Percentiles rank a stretch among this genome's conserved stretches.
These are phyloP conservation scores for Kazachstania taianensis DNA, from an alignment of 805 yeast genomes.

Conservation along the genomic window DNA sequence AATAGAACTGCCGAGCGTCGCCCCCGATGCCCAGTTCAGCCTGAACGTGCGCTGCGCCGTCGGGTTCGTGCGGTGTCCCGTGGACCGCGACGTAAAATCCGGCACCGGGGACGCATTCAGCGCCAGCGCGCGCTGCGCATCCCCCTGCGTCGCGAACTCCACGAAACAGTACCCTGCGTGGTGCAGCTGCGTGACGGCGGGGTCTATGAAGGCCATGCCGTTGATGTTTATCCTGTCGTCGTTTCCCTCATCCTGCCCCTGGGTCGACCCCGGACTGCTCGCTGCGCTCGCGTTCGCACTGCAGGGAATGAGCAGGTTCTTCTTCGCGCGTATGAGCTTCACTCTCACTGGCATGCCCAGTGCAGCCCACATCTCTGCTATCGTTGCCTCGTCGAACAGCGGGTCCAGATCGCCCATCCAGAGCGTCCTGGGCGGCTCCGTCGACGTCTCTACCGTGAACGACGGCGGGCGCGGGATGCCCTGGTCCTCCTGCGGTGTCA, in stretches of 20 bases:
- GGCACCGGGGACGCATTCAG: conserved; percentile 60
- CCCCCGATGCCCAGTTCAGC: conserved; percentile 79
- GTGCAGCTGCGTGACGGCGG: conserved; percentile 25
- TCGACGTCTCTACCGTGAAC: conserved; percentile 37
- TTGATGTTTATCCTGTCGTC: conserved; percentile 18
- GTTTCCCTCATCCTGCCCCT: no score
- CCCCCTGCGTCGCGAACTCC: conserved; percentile 58
- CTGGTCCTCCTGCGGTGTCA: no score
- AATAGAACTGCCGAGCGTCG: conserved; percentile 60
- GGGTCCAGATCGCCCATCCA: conserved; percentile 91
- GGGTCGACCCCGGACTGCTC: no score
- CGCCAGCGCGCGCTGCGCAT: conserved; percentile 58
- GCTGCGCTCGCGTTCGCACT: conserved; percentile 15
- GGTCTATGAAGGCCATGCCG: conserved; percentile 27
- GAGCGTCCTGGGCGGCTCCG: conserved; percentile 53
- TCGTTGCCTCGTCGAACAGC: conserved; percentile 57
- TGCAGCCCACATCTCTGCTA: conserved; percentile 50
- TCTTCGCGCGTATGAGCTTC: conserved; percentile 50
- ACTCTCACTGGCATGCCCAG: conserved; percentile 49
- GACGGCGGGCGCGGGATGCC: conserved; percentile 47
- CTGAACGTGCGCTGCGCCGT: conserved; percentile 51
- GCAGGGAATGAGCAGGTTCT: conserved; percentile 27
- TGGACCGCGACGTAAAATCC: conserved; percentile 28
- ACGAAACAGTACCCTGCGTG: conserved; percentile 70
- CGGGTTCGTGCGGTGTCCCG: conserved; percentile 22